A percentile compares a stretch with the other conserved stretches of the same genome.
phyloP scores from a whole-genome alignment of 768 basidiomycete species.

The Boletus subcaerulescens region DNA sequence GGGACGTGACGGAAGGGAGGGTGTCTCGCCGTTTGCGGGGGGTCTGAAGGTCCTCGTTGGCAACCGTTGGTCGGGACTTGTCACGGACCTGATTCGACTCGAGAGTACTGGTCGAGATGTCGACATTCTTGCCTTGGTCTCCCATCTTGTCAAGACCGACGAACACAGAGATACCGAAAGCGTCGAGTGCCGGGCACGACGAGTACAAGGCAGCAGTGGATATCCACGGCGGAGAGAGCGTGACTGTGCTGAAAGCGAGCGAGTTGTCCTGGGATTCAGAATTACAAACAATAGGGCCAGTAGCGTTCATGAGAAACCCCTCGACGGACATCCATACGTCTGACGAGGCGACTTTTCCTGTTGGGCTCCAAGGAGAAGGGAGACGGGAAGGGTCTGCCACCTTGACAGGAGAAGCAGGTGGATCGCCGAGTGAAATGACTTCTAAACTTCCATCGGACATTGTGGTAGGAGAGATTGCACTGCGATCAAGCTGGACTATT shows the following conservation, averaged over 20 bases:
- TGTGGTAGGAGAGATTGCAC: constrained; percentile 19
- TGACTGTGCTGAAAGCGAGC: neutral
- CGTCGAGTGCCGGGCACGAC: constrained; percentile 13
- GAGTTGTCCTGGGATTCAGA: neutral
- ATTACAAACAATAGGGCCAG: constrained; percentile 10
- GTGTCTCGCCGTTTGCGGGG: constrained; percentile 18
- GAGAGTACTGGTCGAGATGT: neutral
- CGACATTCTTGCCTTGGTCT: neutral
- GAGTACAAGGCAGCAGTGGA: constrained; percentile 10
- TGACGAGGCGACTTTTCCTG: constrained; percentile 1
- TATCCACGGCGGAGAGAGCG: constrained; percentile 1
- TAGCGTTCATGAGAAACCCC: constrained; percentile 15
- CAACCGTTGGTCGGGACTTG: neutral
- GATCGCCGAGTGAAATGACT: constrained; percentile 21
- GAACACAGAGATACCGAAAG: constrained; percentile 18
- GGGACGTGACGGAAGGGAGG: constrained; percentile 2
- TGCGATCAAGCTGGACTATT: constrained; percentile 21
- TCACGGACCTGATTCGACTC: constrained; percentile 1
- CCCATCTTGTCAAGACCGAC: constrained; percentile 7
- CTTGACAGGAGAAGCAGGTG: constrained; percentile 5
- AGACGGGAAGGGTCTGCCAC: constrained; percentile 10
- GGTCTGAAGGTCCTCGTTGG: neutral
- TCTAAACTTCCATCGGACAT: constrained; percentile 25
- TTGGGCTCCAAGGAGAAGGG: constrained; percentile 32
- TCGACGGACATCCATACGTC: constrained; percentile 27